Conservation (phyloP, 768 basidiomycete species). For the Pleurotus djamor region DNA sequence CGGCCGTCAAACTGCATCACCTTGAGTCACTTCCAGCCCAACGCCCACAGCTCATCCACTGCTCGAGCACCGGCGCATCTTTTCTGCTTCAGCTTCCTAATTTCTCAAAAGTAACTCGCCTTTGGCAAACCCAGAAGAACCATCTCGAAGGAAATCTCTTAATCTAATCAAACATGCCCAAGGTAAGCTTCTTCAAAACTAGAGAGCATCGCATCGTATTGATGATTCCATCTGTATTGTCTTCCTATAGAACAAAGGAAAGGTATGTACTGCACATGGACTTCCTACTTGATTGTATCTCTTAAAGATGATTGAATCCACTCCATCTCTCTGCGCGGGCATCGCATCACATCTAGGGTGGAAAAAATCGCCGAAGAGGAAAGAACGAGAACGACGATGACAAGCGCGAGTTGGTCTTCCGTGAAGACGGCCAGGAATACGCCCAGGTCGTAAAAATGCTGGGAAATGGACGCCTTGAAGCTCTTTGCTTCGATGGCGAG, state of each 20-base stretch:
- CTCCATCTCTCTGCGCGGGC: neutral
- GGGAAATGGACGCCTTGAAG: slow-evolving; percentile 95
- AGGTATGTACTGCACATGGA: slow-evolving; percentile 33
- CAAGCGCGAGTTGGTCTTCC: slow-evolving; percentile 98
- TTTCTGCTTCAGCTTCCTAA: neutral
- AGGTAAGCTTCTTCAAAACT: slow-evolving; percentile 29
- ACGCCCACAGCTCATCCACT: neutral
- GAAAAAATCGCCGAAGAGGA: slow-evolving; percentile 98
- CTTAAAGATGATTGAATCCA: too few species aligned
- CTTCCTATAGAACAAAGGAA: slow-evolving; percentile 65
- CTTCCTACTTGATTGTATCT: too few species aligned
- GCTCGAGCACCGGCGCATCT: slow-evolving; percentile 1
- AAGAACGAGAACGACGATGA: slow-evolving; percentile 99
- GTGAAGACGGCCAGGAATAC: slow-evolving; percentile 99
- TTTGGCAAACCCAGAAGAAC: neutral
- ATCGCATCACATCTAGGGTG: slow-evolving; percentile 59
- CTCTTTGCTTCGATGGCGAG: slow-evolving; percentile 97
- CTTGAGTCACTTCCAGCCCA: slow-evolving; percentile 1
- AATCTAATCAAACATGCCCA: slow-evolving; percentile 37
- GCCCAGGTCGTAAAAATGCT: slow-evolving; percentile 99
- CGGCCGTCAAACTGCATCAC: neutral
- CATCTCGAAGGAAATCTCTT: neutral
- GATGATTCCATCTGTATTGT: slow-evolving; percentile 14
- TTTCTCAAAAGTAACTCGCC: neutral
- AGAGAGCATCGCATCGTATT: slow-evolving; percentile 9